A percentile compares a stretch with the other conserved stretches of the same genome.
These are phyloP conservation scores for Arabidopsis arenosa DNA, from an alignment of 345 rosid genomes.

Conservation along the genomic window DNA sequence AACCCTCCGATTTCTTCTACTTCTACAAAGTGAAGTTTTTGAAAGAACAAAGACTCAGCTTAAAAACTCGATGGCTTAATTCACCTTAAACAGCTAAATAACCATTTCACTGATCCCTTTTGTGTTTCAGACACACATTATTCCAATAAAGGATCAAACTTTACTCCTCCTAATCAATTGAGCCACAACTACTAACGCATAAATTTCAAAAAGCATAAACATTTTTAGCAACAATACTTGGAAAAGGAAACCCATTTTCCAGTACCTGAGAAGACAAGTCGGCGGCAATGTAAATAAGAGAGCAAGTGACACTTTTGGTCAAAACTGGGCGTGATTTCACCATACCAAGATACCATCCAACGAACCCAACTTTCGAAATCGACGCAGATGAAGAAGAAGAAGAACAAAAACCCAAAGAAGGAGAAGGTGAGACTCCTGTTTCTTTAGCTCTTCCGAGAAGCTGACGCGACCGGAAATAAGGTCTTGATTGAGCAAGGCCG, in stretches of 20 bases:
- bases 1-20: too few relatives aligned
- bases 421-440: constrained; percentile 37
- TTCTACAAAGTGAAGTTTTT: too few relatives aligned
- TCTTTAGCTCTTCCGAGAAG: constrained; percentile 47
- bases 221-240: neutral
- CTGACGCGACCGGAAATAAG: constrained; percentile 50
- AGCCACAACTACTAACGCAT: too few relatives aligned
- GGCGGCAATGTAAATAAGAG: constrained; percentile 76
- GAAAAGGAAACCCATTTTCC: neutral
- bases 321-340: constrained; percentile 78
- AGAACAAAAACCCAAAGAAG: neutral
- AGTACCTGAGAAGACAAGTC: constrained; percentile 91
- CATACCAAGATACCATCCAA: constrained; percentile 87
- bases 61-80: too few relatives aligned
- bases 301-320: constrained; percentile 70
- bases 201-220: too few relatives aligned
- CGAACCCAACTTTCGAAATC: constrained; percentile 48
- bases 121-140: too few relatives aligned
- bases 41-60: too few relatives aligned
- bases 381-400: constrained; percentile 45
- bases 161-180: neutral
- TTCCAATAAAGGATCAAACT: constrained; percentile 6
- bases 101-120: too few relatives aligned
- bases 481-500: constrained; percentile 38
- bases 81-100: too few relatives aligned